Evolutionary conservation across 148 eudicot genomes (phyloP), one percentile per base, ranked within the genome.

Genomic region (Heliamphora exappendiculata): DNA sequence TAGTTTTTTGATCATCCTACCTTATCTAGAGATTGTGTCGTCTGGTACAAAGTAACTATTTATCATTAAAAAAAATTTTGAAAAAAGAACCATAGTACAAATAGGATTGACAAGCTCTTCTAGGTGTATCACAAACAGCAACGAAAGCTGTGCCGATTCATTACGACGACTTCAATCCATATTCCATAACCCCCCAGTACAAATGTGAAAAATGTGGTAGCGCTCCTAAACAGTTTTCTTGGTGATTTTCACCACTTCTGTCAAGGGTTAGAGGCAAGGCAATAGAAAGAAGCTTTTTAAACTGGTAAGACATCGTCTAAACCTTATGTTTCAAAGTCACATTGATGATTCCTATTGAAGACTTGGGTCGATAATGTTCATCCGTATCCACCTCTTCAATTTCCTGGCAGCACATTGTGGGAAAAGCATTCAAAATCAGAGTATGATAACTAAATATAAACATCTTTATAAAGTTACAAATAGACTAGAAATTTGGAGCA

Each of bases 381-480:
- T 94, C 97, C 0, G 98, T 94, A 82, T 94, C 98, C 76, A 88
- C 94, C 85, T 94, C 97, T 85, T 94, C 98, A 67, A 94, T 94
- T 94, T 94, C 98, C 98, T 94, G 83, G 39, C 16, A 70, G 51
- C 81, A 78, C 70, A 47, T 59, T 60, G 63, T 71, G 72, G 26
- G 9, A 10, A 41, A 71, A 26, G 19, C 31, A 36, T 31, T 59
- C 12, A 42, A 7, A 20, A 8, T 62, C 28, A 24, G 3, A 62
- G 53, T 12, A 20, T 36, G 34, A 34, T 49, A 45, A 0, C 5
- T 17, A 44, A 34, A 34, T 13, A 2, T n/a, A 47, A 67, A 57
- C 58, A 44, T 3, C 11, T n/a, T 24, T 62, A 34, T 19, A 45
- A 58, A 63, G 20, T 14, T 11, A 26, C 17, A 47, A 60, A 20